Base-by-base conservation (phyloP, 1,284 basidiomycete species). In the Cryptococcus jaspeensis region DNA sequence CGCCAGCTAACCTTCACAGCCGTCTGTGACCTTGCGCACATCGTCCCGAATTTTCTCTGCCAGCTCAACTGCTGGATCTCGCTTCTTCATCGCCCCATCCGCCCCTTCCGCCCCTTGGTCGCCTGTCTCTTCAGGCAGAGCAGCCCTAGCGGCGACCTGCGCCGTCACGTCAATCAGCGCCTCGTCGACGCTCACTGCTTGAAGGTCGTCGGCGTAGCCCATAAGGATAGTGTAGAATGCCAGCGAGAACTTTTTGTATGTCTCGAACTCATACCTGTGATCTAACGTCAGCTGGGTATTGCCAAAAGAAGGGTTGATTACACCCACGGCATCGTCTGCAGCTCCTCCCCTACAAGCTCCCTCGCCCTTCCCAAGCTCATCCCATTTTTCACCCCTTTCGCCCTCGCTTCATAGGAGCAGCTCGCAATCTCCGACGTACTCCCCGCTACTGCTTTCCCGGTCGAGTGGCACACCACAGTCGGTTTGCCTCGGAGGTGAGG, bases 181-280 rank as follows among this genome's bases (percentile, higher is more conserved):
- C 74, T 99, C 95, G 64, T 99, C 95, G 1, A 99, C 89, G 6
- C 92, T 95, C 1, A 97, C 94, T 0, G 94, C 93, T 78, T 98
- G 88, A 4, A 98, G 81, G 62, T 94, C 90, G 67, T 97, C 92
- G 5, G 92, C 89, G 66, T 91, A 86, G 0, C 83, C 80, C 83
- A 97, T 89, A 20, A 99, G 81, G 52, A 96, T 88, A 1, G 90
- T 90, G 76, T 99, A 99, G 72, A 98, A 96, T 37, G 88, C 83
- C 45, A 92, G 76, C 0, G 89, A 94, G 58, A 87, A 80, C 55
- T 86, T 78, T 70, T 90, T 92, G 77, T 93, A 94, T 66, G 89
- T 92, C 56, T 69, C 74, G 51, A 79, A 79, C 48, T 79, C 78
- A 60, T 79, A 79, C 28, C 75, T 72, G 56, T 32, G 9, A 32